These are phyloP conservation scores for Stachybotrys chlorohalonatus DNA, from an alignment of 2,329 filamentous ascomycete genomes.

Conservation along the genomic window DNA sequence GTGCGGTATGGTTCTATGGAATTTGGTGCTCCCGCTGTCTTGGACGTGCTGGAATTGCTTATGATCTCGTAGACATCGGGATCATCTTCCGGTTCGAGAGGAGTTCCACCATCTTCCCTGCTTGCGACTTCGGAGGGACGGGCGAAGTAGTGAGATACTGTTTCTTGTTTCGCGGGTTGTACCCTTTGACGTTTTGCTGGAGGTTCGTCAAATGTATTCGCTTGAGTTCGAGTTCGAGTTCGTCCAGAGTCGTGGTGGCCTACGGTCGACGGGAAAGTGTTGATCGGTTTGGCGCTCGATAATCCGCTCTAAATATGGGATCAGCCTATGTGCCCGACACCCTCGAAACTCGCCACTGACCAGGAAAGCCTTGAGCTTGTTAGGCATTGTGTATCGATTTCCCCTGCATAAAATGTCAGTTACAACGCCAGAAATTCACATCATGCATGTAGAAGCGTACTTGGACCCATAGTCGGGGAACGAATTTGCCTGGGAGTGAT, in stretches of 20 bases:
- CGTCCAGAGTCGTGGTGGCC: no score
- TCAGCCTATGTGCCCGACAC: background rate
- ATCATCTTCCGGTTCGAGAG: background rate
- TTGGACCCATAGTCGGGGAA: slow-evolving; percentile 33
- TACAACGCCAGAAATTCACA: background rate
- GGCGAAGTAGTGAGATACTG: background rate
- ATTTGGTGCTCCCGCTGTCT: background rate
- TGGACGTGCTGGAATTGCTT: slow-evolving; percentile 6
- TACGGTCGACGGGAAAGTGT: background rate
- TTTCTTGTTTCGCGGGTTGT: background rate
- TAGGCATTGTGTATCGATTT: background rate
- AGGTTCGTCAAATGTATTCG: slow-evolving; percentile 4
- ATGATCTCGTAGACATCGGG: slow-evolving; percentile 3
- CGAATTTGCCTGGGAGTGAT: slow-evolving; percentile 25
- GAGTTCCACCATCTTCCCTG: background rate
- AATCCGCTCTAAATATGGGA: background rate
- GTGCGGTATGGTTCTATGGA: background rate
- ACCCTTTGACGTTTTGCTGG: slow-evolving; percentile 14
- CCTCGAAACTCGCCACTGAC: slow-evolving; percentile 7
- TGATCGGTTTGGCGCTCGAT: background rate
- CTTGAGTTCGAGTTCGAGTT: slow-evolving; percentile 9
- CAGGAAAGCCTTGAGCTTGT: slow-evolving; percentile 5
- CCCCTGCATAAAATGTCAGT: slow-evolving; percentile 12
- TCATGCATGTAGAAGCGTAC: background rate
- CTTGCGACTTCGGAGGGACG: background rate